Evolutionary conservation across 805 yeast species (phyloP).

Genomic region (Blastobotrys mokoenaii): DNA sequence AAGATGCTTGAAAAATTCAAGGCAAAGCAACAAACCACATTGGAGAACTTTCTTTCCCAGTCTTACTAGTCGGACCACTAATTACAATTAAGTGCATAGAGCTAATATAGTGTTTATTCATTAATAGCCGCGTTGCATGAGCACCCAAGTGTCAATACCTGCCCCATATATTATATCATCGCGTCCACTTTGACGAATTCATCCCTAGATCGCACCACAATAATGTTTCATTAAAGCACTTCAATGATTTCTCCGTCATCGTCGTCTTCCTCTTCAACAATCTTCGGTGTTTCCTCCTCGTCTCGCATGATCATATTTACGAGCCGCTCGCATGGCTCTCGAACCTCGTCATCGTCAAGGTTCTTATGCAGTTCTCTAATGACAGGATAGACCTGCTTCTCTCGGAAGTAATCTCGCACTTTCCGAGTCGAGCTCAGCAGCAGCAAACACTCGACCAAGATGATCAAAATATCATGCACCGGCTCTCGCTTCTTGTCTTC

Average conservation of each 20-base stretch:
- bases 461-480: conserved; percentile 46
- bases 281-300: conserved; percentile 33
- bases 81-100: too few relatives aligned
- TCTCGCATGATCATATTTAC: conserved; percentile 93
- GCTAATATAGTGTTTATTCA: too few relatives aligned
- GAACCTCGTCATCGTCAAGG: conserved; percentile 34
- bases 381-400: conserved; percentile 76
- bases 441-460: conserved; percentile 72
- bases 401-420: conserved; percentile 69
- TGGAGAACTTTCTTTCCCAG: too few relatives aligned
- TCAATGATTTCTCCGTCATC: conserved; percentile 37
- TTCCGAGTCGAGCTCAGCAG: conserved; percentile 67
- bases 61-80: too few relatives aligned
- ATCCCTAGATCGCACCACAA: too few relatives aligned
- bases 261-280: conserved; percentile 10
- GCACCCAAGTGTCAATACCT: too few relatives aligned
- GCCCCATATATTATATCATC: too few relatives aligned
- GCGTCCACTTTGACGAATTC: too few relatives aligned
- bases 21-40: too few relatives aligned
- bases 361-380: conserved; percentile 75
- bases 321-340: conserved; percentile 68
- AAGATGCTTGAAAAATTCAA: too few relatives aligned
- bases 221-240: conserved; percentile 30
- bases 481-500: conserved; percentile 75
- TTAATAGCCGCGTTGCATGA: too few relatives aligned